Percentiles rank a stretch among this genome's conserved stretches.
These are phyloP conservation scores for Orbilia blumenaviensis DNA, from an alignment of 2,329 filamentous ascomycete species.

Conservation along the genomic window DNA sequence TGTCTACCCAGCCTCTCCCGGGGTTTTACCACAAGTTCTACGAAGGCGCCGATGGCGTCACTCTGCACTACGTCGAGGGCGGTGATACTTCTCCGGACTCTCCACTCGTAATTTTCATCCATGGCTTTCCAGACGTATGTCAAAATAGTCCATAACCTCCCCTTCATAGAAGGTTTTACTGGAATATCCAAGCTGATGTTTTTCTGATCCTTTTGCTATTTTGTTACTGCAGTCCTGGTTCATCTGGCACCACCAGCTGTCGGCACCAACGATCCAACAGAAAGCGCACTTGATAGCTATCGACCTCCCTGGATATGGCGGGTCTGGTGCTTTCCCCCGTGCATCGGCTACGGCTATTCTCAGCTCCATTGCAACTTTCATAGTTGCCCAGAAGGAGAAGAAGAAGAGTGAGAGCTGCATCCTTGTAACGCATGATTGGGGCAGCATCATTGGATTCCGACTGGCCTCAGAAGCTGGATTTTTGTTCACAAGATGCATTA, in stretches of 20 bases:
- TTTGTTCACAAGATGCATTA: conserved; percentile 44
- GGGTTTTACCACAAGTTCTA: conserved; percentile 49
- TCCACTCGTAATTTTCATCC: conserved; percentile 42
- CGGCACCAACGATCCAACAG: conserved; percentile 39
- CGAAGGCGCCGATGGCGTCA: conserved; percentile 33
- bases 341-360: conserved; percentile 28
- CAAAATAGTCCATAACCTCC: neutral
- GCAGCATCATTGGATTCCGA: conserved; percentile 42
- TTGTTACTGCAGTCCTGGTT: conserved; percentile 34
- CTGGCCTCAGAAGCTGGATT: conserved; percentile 45
- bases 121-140: conserved; percentile 50
- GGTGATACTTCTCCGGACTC: conserved; percentile 34
- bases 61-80: conserved; percentile 48
- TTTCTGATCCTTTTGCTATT: too few relatives aligned
- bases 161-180: neutral
- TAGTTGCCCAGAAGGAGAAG: conserved; percentile 41
- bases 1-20: conserved; percentile 41
- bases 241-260: conserved; percentile 49
- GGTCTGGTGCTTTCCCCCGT: conserved; percentile 29
- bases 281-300: conserved; percentile 46
- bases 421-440: conserved; percentile 51
- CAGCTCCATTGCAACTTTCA: conserved; percentile 30
- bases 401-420: conserved; percentile 40
- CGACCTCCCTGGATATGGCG: conserved; percentile 49
- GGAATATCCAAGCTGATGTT: too few relatives aligned